Percentiles rank a stretch among this genome's conserved stretches.
These are phyloP conservation scores for Areca catechu DNA, from an alignment of 176 grass and related monocot species.

Conservation along the genomic window DNA sequence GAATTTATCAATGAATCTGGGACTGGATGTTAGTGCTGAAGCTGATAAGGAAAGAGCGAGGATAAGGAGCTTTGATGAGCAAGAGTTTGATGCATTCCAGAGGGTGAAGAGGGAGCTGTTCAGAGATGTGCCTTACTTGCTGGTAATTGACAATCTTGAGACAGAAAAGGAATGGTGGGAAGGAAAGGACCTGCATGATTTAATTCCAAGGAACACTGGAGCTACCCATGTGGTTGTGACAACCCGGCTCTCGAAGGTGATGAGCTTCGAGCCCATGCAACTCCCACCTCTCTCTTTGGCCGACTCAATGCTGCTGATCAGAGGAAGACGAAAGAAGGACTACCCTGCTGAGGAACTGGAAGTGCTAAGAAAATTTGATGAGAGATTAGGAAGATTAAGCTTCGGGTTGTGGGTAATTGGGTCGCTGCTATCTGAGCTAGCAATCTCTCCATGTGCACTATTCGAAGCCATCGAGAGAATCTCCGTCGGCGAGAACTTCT, in stretches of 20 bases:
- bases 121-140: conserved; percentile 82
- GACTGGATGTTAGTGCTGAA: conserved; percentile 78
- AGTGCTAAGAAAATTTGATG: conserved; percentile 78
- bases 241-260: conserved; percentile 55
- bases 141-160: conserved; percentile 97
- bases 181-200: conserved; percentile 93
- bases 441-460: conserved; percentile 68
- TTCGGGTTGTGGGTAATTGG: conserved; percentile 75
- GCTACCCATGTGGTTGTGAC: conserved; percentile 78
- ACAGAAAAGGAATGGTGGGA: conserved; percentile 97
- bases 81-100: conserved; percentile 85
- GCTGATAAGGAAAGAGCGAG: conserved; percentile 87
- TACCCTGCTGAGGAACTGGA: conserved; percentile 58
- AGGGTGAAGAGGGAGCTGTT: conserved; percentile 91
- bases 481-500: conserved; percentile 47
- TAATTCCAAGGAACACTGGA: conserved; percentile 91
- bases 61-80: conserved; percentile 90
- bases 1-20: conserved; percentile 66
- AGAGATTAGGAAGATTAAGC: conserved; percentile 73
- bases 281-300: conserved; percentile 53
- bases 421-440: conserved; percentile 78
- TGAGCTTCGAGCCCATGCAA: conserved; percentile 85
- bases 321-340: conserved; percentile 76
- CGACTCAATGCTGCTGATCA: conserved; percentile 65
- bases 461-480: conserved; percentile 77